A percentile compares a stretch with the other conserved stretches of the same genome.
phyloP scores from a whole-genome alignment of 2,329 filamentous ascomycete species.

The Phoma sp. region DNA sequence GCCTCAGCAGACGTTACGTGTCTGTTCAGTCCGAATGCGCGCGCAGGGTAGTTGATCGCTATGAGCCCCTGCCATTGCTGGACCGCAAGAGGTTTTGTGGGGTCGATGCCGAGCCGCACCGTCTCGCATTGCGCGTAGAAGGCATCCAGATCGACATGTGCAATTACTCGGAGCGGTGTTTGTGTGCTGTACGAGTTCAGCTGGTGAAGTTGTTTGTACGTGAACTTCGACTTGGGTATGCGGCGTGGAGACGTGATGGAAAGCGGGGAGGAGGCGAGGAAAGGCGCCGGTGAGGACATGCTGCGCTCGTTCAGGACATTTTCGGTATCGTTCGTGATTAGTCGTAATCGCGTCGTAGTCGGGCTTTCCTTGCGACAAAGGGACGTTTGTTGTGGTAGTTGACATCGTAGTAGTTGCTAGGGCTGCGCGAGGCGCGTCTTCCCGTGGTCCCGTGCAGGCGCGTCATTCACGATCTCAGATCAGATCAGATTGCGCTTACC shows the following conservation, averaged over 20 bases:
- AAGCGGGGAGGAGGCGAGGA: slow-evolving; percentile 55
- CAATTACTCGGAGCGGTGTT: slow-evolving; percentile 83
- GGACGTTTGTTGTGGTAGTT: not conserved
- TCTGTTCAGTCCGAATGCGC: slow-evolving; percentile 77
- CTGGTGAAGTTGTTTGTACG: slow-evolving; percentile 80
- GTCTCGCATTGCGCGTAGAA: slow-evolving; percentile 97
- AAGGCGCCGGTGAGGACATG: slow-evolving; percentile 58
- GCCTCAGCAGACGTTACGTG: slow-evolving; percentile 83
- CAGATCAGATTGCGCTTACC: slow-evolving; percentile 9
- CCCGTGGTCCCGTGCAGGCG: slow-evolving; percentile 44
- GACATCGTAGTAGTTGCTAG: slow-evolving; percentile 1
- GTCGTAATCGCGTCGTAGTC: not conserved
- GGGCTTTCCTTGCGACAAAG: not conserved
- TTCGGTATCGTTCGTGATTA: not conserved
- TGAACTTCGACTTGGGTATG: slow-evolving; percentile 72
- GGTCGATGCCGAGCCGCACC: slow-evolving; percentile 76
- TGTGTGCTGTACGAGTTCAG: slow-evolving; percentile 73
- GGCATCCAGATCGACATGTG: slow-evolving; percentile 93
- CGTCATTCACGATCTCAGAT: slow-evolving; percentile 32
- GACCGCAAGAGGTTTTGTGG: slow-evolving; percentile 84
- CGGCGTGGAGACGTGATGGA: slow-evolving; percentile 45
- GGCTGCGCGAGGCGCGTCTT: slow-evolving; percentile 34
- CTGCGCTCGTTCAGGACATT: slow-evolving; percentile 22
- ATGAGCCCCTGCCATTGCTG: slow-evolving; percentile 96
- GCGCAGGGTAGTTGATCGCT: slow-evolving; percentile 93